These are phyloP conservation scores for Athelia psychrophila DNA, from an alignment of 1,284 basidiomycete species.

Conservation along the genomic window DNA sequence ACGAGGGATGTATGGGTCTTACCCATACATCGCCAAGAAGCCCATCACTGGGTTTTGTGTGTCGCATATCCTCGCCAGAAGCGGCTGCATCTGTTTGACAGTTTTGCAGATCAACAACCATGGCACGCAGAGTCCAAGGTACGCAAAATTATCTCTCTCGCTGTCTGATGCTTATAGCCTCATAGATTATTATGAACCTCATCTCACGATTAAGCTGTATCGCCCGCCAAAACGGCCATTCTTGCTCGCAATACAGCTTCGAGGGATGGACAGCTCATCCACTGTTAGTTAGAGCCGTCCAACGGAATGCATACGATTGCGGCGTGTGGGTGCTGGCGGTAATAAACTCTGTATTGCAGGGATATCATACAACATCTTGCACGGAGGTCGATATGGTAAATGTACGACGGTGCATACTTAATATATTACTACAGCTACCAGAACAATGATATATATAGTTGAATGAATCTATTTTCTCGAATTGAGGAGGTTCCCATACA, in stretches of 20 bases:
- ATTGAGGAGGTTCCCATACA: too few relatives aligned
- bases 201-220: conserved; percentile 4
- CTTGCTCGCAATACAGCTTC: neutral
- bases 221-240: neutral
- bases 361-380: too few relatives aligned
- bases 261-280: conserved; percentile 3
- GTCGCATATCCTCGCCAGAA: neutral
- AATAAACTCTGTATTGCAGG: too few relatives aligned
- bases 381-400: too few relatives aligned
- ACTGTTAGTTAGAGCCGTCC: conserved; percentile 1
- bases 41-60: conserved; percentile 12
- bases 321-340: too few relatives aligned
- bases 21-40: neutral
- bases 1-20: conserved; percentile 11
- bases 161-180: neutral
- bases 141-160: neutral
- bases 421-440: too few relatives aligned
- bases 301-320: too few relatives aligned
- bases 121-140: conserved; percentile 11
- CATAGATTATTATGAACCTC: conserved; percentile 9
- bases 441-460: too few relatives aligned
- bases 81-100: conserved; percentile 11
- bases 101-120: conserved; percentile 6
- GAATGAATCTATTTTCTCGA: too few relatives aligned
- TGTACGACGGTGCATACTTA: too few relatives aligned